A percentile compares a stretch with the other conserved stretches of the same genome.
phyloP scores from a whole-genome alignment of 2,329 filamentous ascomycete genomes.

The Diaporthe ilicicola region DNA sequence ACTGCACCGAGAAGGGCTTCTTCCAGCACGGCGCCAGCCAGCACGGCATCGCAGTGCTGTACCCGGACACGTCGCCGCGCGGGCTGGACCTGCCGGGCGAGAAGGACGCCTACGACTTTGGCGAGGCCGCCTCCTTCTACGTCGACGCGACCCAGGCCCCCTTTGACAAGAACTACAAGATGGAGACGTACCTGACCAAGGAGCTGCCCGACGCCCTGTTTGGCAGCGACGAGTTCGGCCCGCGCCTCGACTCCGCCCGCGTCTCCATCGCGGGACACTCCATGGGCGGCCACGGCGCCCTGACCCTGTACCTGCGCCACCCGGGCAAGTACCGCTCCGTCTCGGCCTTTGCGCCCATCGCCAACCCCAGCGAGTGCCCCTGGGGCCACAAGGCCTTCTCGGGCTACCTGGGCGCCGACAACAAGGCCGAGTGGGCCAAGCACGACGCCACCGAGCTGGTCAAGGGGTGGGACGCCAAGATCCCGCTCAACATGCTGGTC shows the following conservation, averaged over 20 bases:
- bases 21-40: slow-evolving; percentile 84
- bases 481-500: slow-evolving; percentile 78
- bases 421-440: slow-evolving; percentile 78
- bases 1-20: slow-evolving; percentile 85
- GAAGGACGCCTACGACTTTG: slow-evolving; percentile 91
- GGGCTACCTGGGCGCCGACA: slow-evolving; percentile 84
- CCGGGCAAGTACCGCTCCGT: slow-evolving; percentile 89
- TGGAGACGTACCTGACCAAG: slow-evolving; percentile 91
- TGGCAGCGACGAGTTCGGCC: slow-evolving; percentile 68
- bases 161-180: slow-evolving; percentile 83
- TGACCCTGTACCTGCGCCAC: slow-evolving; percentile 92
- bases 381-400: slow-evolving; percentile 97
- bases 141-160: slow-evolving; percentile 82
- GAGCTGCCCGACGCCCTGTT: slow-evolving; percentile 87
- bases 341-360: slow-evolving; percentile 89
- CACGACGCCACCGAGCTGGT: slow-evolving; percentile 94
- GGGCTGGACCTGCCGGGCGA: slow-evolving; percentile 84
- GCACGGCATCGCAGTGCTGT: slow-evolving; percentile 89
- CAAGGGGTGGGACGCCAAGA: slow-evolving; percentile 71
- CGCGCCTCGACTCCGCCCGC: slow-evolving; percentile 70
- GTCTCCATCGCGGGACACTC: slow-evolving; percentile 92
- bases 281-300: slow-evolving; percentile 96
- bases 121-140: slow-evolving; percentile 93
- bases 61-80: slow-evolving; percentile 93
- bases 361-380: slow-evolving; percentile 84